phyloP scores from a whole-genome alignment of 2,329 filamentous ascomycete species.

The Colletotrichum lindemuthianum region DNA sequence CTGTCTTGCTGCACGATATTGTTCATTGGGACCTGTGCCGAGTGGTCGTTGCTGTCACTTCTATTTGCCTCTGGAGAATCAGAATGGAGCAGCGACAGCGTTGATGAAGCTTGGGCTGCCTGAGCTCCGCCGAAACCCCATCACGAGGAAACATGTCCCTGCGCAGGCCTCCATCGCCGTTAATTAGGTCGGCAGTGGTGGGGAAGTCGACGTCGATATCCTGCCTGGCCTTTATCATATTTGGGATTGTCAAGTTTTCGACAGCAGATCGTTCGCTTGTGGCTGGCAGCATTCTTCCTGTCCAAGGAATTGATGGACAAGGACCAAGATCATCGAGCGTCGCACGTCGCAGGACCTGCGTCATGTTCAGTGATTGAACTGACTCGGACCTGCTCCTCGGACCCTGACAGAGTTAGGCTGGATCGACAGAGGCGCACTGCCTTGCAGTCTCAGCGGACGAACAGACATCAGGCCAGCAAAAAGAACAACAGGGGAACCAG shows the following conservation, averaged over 20 bases:
- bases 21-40: constrained; percentile 12
- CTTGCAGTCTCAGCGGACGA: constrained; percentile 25
- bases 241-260: not conserved
- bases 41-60: constrained; percentile 24
- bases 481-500: not conserved
- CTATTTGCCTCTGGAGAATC: constrained; percentile 4
- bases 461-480: not conserved
- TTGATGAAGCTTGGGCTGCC: not conserved
- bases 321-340: constrained; percentile 17
- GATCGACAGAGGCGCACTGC: constrained; percentile 7
- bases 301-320: constrained; percentile 28
- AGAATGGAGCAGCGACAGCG: not conserved
- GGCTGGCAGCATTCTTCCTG: constrained; percentile 14
- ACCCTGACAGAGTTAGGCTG: not conserved
- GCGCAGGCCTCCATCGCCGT: not conserved
- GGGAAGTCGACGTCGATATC: constrained; percentile 15
- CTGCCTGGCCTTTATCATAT: not conserved
- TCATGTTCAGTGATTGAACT: constrained; percentile 28
- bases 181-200: not conserved
- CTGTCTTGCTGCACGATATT: constrained; percentile 22
- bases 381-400: constrained; percentile 27
- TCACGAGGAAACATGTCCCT: constrained; percentile 10
- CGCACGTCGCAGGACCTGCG: constrained; percentile 18
- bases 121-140: constrained; percentile 15
- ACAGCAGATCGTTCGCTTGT: constrained; percentile 14